Percentiles rank a stretch among this genome's conserved stretches.
These are phyloP conservation scores for Colletotrichum sidae DNA, from an alignment of 2,329 filamentous ascomycete genomes.

Conservation along the genomic window DNA sequence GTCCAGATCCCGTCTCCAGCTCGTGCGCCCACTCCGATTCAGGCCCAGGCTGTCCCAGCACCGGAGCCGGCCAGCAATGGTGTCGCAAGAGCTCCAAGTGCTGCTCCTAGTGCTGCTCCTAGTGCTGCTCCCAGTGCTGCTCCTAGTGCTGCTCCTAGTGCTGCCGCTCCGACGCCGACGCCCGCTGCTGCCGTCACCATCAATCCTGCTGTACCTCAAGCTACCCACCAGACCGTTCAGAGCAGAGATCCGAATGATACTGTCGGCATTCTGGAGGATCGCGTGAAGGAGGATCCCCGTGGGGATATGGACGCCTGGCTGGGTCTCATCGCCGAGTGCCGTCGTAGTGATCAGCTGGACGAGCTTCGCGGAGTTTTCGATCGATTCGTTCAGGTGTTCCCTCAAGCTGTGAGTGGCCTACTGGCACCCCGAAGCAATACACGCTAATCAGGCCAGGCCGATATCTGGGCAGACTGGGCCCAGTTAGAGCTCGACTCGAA, in stretches of 20 bases:
- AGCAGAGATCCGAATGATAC: conserved; percentile 71
- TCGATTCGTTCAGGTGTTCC: conserved; percentile 88
- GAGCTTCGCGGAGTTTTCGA: conserved; percentile 85
- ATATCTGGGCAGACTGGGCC: conserved; percentile 90
- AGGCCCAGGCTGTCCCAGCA: conserved; percentile 31
- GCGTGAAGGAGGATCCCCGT: conserved; percentile 90
- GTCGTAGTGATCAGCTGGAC: conserved; percentile 83
- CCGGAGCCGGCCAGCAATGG: conserved; percentile 39
- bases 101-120: conserved; percentile 36
- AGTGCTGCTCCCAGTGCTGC: conserved; percentile 35
- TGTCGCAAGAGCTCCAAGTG: conserved; percentile 36
- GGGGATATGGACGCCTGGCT: conserved; percentile 95
- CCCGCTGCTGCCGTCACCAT: conserved; percentile 54
- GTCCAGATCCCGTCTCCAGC: conserved; percentile 16
- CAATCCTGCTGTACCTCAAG: conserved; percentile 47
- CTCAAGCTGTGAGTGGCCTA: conserved; percentile 80
- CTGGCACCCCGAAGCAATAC: neutral
- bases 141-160: conserved; percentile 32
- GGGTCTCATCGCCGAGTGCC: conserved; percentile 85
- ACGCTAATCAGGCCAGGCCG: conserved; percentile 69
- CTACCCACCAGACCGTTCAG: conserved; percentile 36
- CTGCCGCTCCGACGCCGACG: conserved; percentile 50
- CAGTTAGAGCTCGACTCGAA: conserved; percentile 91
- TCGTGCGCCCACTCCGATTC: conserved; percentile 29
- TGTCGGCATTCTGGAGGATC: conserved; percentile 85